A percentile compares a stretch with the other conserved stretches of the same genome.
These are phyloP conservation scores for Blastocystis sp. DNA, from an alignment of 352 stramenopile species.

Conservation along the genomic window DNA sequence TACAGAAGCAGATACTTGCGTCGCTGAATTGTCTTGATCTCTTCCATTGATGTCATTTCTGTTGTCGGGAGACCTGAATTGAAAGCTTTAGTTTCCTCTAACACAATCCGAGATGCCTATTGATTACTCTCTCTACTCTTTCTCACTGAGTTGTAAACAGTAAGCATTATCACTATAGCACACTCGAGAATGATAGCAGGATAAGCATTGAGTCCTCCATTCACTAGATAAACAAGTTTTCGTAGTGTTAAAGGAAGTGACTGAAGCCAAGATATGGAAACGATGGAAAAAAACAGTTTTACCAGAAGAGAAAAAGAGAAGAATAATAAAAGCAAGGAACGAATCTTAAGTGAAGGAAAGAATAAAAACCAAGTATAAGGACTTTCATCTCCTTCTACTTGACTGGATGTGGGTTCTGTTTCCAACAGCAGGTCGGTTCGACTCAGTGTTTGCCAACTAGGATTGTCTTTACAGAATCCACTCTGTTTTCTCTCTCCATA, in stretches of 20 bases:
- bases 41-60: background rate
- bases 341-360: background rate
- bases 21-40: background rate
- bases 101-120: background rate
- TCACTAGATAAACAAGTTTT: background rate
- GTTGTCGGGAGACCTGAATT: background rate
- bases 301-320: background rate
- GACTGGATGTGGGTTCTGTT: background rate
- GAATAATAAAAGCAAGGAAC: background rate
- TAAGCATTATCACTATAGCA: background rate
- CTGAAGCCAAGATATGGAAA: background rate
- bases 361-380: background rate
- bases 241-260: background rate
- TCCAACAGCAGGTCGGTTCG: background rate
- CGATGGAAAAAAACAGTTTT: background rate
- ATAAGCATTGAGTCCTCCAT: background rate
- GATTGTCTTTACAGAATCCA: no score
- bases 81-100: background rate
- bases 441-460: background rate
- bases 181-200: background rate
- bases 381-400: background rate
- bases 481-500: no score
- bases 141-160: background rate
- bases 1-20: constrained; percentile 6
- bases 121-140: no score